Evolutionary conservation across 75 land plant species (phyloP), one percentile per base, ranked within the genome.

Genomic region (Selaginella tamariscina): DNA sequence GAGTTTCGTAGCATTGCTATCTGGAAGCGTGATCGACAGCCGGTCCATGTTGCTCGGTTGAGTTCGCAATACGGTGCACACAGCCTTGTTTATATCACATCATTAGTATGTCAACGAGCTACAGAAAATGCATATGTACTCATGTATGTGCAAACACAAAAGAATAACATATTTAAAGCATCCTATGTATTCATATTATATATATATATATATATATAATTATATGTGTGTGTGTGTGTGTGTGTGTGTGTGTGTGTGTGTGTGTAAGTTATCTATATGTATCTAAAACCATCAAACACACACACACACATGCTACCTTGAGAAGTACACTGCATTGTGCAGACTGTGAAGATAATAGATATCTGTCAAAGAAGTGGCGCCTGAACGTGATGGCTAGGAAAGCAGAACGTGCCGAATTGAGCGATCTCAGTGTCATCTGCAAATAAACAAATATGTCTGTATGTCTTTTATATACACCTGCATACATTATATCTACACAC

Each of bases 371-470:
- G 70, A 87, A 86, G 31, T 77, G 81, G 27, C 87, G 67, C 70
- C 77, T 80, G 67, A 93, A 79, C 29, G 84, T 75, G 13, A 86
- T 70, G 2, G 84, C 75, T 32, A 86, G 74, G 68, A 82, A 93
- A 2, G 95, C 89, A n/a, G 98, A 89, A 64, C 98, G 81, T 21
- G 98, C 84, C 9, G 98, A 73, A 73, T 93, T 93, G 31, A 93
- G 80, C 0, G 98, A 82, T 55, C 86, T 84, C 56, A 93, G 70
- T 59, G 71, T 77, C 39, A 92, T 74, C 97, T 92, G 94, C 74
- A 74, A 33, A 18, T 56, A 68, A 33, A 68, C n/a, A 23, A 21
- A 23, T 8, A 23, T 9, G 62, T 5, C 62, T 59, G 49, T 15
- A 5, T 15, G 11, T 39, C 49, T 39, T 39, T 15, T 15, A 5